Evolutionary conservation across 228 moss, liverwort and hornwort genomes (phyloP), one percentile per base, ranked within the genome.

Genomic region (Sphagnum fallax): DNA sequence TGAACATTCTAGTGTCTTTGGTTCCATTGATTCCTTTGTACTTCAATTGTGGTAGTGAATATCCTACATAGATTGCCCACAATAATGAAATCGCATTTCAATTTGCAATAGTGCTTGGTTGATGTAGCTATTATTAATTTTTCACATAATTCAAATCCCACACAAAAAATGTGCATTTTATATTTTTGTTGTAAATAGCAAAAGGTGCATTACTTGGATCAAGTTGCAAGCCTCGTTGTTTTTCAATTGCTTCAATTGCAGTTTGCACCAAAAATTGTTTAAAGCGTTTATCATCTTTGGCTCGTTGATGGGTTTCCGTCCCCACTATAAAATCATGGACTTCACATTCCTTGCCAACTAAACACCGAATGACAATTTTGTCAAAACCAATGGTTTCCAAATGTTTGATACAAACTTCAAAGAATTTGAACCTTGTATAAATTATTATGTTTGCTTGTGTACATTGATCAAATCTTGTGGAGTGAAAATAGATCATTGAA

Each of bases 231-330:
- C 52, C 47, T 7, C 78, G 75, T 14, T 73, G 0, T 49, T 76
- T 76, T 49, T 82, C 78, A 70, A 82, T 76, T n/a, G 82, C 75
- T 75, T 82, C 82, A 13, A 78, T 50, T 50, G 78, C 73, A 4
- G 73, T 78, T 8, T 70, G 18, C 64, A 78, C 73, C 11, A 82
- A 73, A 51, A 82, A 82, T 3, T 76, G 50, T 16, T 78, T 78
- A 47, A 82, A 82, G 10, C 52, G 64, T 62, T 73, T 82, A 47
- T 68, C 10, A 0, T 68, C 50, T 8, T 60, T 58, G 8, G 82
- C 71, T 13, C 67, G 64, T 6, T 68, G 62, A 0, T 78, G 73
- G 6, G 78, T 75, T 60, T 82, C 65, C 0, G 61, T 65, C 1
- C 78, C 82, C 0, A 82, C 74, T 59, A 74, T 74, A 16, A 74